These are phyloP conservation scores for Geotrichum candidum DNA, from an alignment of 1,139 yeast species.

Conservation along the genomic window DNA sequence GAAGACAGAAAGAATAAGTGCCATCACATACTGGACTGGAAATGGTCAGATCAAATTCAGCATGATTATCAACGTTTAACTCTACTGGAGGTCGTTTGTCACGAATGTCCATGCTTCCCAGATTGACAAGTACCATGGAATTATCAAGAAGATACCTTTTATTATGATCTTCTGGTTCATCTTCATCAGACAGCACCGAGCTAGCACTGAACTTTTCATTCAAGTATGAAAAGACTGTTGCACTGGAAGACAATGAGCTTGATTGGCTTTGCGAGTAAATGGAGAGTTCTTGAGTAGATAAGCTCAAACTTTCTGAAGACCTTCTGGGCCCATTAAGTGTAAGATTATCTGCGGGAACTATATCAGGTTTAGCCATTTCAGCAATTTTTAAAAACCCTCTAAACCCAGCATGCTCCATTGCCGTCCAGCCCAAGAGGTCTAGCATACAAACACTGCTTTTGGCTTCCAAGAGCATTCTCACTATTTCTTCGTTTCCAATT, in stretches of 20 bases:
- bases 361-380: constrained; percentile 48
- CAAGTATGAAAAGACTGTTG: not conserved
- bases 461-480: constrained; percentile 46
- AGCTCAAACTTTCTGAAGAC: not conserved
- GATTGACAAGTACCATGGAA: constrained; percentile 68
- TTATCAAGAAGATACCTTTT: constrained; percentile 34
- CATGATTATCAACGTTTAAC: constrained; percentile 64
- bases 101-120: constrained; percentile 81
- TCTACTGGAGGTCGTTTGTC: constrained; percentile 56
- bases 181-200: not conserved
- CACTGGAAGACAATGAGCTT: not conserved
- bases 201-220: not conserved
- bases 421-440: constrained; percentile 93
- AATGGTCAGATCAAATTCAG: constrained; percentile 74
- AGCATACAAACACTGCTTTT: constrained; percentile 47
- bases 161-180: not conserved
- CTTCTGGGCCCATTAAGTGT: not conserved
- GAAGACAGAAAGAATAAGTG: not conserved
- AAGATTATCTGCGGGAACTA: constrained; percentile 19
- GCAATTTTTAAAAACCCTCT: constrained; percentile 81
- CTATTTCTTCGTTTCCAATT: constrained; percentile 65
- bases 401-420: constrained; percentile 90
- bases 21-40: constrained; percentile 43
- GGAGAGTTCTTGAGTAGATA: not conserved
- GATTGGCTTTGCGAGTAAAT: constrained; percentile 4